Percentiles rank a stretch among this genome's conserved stretches.
Conservation (phyloP, 2,329 filamentous ascomycete species). For the Fusarium citri region DNA sequence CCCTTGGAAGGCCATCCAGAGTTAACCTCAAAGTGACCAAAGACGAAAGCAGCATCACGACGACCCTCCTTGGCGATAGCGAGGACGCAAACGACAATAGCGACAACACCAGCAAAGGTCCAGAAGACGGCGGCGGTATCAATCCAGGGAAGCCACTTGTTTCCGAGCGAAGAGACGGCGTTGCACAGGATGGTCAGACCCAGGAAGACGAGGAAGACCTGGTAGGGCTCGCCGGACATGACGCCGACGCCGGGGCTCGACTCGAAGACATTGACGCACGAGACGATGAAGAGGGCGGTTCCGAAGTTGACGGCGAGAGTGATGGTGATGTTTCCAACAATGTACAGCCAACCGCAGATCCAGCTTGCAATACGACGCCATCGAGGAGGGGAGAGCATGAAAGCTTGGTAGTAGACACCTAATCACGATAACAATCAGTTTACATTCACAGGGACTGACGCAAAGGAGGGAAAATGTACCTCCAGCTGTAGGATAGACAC, state of each 20-base stretch:
- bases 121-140: conserved; percentile 81
- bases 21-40: conserved; percentile 74
- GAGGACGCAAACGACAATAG: conserved; percentile 71
- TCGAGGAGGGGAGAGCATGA: conserved; percentile 73
- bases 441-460: neutral
- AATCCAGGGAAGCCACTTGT: conserved; percentile 73
- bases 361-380: conserved; percentile 75
- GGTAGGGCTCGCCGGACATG: conserved; percentile 66
- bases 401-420: conserved; percentile 80
- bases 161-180: conserved; percentile 73
- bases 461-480: conserved; percentile 53
- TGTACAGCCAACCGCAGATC: conserved; percentile 81
- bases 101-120: conserved; percentile 78
- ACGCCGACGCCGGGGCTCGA: conserved; percentile 57
- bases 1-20: conserved; percentile 75
- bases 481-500: conserved; percentile 80
- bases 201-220: conserved; percentile 78
- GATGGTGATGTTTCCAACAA: conserved; percentile 84
- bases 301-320: conserved; percentile 87
- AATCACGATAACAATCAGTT: conserved; percentile 29
- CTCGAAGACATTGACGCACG: conserved; percentile 67
- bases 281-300: conserved; percentile 73
- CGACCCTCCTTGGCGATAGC: conserved; percentile 77
- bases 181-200: conserved; percentile 74
- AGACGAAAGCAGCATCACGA: conserved; percentile 70